Conservation (phyloP, 2,329 filamentous ascomycete genomes). For the Byssothecium circinans region DNA sequence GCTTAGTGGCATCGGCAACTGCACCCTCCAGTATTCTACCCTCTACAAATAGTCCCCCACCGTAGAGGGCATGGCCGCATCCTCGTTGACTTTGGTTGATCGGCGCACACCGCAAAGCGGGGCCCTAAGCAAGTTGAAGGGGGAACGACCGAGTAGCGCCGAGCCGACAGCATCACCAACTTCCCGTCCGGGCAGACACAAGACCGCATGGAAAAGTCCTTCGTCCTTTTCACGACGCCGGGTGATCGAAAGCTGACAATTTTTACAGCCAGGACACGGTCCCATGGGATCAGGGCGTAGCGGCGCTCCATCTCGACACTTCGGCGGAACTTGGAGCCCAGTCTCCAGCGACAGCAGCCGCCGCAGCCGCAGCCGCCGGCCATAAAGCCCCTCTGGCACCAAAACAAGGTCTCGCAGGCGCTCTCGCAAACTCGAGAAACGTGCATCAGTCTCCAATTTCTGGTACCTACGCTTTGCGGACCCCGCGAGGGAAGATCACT, state of each 20-base stretch:
- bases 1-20: not conserved
- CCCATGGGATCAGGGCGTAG: constrained; percentile 32
- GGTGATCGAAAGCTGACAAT: constrained; percentile 24
- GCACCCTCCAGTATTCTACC: not conserved
- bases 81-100: not conserved
- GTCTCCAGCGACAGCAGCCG: constrained; percentile 4
- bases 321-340: constrained; percentile 34
- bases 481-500: constrained; percentile 43
- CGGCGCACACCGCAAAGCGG: not conserved
- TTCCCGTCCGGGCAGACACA: not conserved
- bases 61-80: not conserved
- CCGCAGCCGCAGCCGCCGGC: constrained; percentile 21
- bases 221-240: constrained; percentile 3
- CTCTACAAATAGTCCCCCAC: not conserved
- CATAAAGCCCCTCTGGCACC: constrained; percentile 43
- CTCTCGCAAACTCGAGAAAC: constrained; percentile 31
- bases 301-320: constrained; percentile 35
- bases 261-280: constrained; percentile 28
- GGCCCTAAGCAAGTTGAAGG: not conserved
- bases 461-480: constrained; percentile 41
- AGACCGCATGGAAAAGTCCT: not conserved
- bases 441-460: constrained; percentile 42
- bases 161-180: not conserved
- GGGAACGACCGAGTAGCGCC: not conserved
- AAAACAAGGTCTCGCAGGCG: constrained; percentile 39